A percentile compares a stretch with the other conserved stretches of the same genome.
These are phyloP conservation scores for Pseudonitzschia delicatissima DNA, from an alignment of 108 stramenopile species.

Conservation along the genomic window DNA sequence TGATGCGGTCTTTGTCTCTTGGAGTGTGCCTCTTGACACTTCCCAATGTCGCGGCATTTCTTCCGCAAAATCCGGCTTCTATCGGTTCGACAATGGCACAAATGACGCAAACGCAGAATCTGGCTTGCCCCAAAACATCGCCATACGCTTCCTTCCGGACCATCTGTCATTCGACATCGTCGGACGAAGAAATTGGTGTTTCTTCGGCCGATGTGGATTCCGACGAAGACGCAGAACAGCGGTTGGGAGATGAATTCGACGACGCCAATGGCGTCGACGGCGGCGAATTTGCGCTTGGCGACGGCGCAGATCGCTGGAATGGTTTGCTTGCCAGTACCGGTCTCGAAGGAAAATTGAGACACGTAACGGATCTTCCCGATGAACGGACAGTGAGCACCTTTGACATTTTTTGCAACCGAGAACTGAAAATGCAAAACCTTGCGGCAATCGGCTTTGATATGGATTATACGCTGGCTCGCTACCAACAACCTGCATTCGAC, in stretches of 20 bases:
- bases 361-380: slow-evolving; percentile 35
- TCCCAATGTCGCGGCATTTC: no score
- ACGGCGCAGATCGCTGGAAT: slow-evolving; percentile 21
- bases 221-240: slow-evolving; percentile 41
- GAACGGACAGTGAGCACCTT: slow-evolving; percentile 46
- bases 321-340: slow-evolving; percentile 28
- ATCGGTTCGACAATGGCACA: no score
- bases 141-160: not conserved
- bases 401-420: slow-evolving; percentile 93
- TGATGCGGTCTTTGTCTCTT: no score
- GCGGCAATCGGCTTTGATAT: slow-evolving; percentile 93
- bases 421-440: slow-evolving; percentile 78
- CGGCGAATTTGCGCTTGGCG: slow-evolving; percentile 1
- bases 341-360: slow-evolving; percentile 36
- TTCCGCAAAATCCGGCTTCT: no score
- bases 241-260: slow-evolving; percentile 8
- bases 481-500: slow-evolving; percentile 90
- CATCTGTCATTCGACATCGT: not conserved
- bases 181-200: slow-evolving; percentile 1
- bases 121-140: no score
- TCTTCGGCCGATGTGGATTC: slow-evolving; percentile 34
- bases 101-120: no score
- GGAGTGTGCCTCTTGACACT: no score
- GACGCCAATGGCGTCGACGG: not conserved
- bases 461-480: slow-evolving; percentile 96